Percentiles rank a stretch among this genome's conserved stretches.
Evolutionary conservation across 495 filamentous ascomycete genomes (phyloP).

Genomic region (Penicillium macrosclerotiorum): DNA sequence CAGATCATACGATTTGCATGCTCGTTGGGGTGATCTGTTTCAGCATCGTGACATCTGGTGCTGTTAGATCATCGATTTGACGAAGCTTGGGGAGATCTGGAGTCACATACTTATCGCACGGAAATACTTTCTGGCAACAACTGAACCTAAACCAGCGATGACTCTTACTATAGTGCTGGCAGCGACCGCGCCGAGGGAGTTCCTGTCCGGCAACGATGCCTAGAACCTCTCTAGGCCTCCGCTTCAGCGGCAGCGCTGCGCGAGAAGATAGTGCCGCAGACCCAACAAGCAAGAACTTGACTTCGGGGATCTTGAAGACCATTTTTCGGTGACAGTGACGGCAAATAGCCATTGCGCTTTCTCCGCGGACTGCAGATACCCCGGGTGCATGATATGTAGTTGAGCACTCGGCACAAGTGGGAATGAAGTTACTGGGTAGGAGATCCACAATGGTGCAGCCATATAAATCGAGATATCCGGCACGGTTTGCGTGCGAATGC

Average conservation of each 20-base stretch:
- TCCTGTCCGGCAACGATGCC: conserved; percentile 78
- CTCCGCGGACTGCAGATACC: conserved; percentile 69
- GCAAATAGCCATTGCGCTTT: conserved; percentile 74
- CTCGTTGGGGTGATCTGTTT: conserved; percentile 71
- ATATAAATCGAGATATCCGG: conserved; percentile 79
- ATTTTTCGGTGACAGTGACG: conserved; percentile 81
- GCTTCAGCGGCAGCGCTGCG: conserved; percentile 47
- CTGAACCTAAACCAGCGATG: conserved; percentile 82
- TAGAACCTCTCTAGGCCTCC: conserved; percentile 65
- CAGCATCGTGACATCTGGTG: conserved; percentile 70
- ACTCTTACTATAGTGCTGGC: conserved; percentile 73
- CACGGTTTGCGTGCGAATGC: conserved; percentile 71
- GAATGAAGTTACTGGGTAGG: conserved; percentile 75
- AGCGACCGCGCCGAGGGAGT: conserved; percentile 71
- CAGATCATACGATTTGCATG: conserved; percentile 90
- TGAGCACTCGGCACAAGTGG: conserved; percentile 80
- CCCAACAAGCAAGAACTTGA: conserved; percentile 75
- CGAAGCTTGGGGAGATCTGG: not conserved
- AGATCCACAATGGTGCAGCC: conserved; percentile 78
- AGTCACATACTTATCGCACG: conserved; percentile 64
- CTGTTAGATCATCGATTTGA: conserved; percentile 7
- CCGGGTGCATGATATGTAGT: conserved; percentile 61
- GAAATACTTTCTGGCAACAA: conserved; percentile 65
- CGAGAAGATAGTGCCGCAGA: conserved; percentile 44
- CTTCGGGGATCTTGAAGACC: conserved; percentile 72